Base-by-base conservation (phyloP, 1,284 basidiomycete species). In the Puccinia brachypodii region DNA sequence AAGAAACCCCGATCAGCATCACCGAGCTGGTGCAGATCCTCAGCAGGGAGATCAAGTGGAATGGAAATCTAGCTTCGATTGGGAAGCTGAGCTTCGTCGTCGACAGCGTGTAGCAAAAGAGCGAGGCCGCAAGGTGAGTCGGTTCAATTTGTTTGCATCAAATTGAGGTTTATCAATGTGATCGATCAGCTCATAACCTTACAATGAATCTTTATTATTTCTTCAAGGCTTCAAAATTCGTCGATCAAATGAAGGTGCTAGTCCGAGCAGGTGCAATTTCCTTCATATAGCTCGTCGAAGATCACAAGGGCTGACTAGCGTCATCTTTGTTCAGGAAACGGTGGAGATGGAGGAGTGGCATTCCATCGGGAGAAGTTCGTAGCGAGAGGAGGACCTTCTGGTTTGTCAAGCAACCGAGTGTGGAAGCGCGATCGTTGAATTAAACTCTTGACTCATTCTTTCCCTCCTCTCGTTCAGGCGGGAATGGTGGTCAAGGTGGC, bases 401-500 rank as follows among this genome's bases (percentile, higher is more conserved):
- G 66, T 91, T 90, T 85, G 95, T 94, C 31, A 93, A 94, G 0
- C 11, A 53, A 38, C 28, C 25, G 40, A 60, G 2, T 14, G 47
- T 19, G 16, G 13, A 25, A 76, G 16, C 69, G 66, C n/a, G 66
- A 44, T 13, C n/a, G 91, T 92, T 82, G 92, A 93, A 87, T 93
- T 92, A 85, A 93, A 89, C 87, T n/a, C n/a, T n/a, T 90, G 90
- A 82, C 90, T 91, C 0, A 90, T 91, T 83, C 94, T 93, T 94
- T 0, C n/a, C n/a, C 93, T 33, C 25, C 19, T 50, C 58, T 31
- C 44, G 31, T 66, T 1, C 93, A 13, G 95, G 95, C 0, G 95
- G 95, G 0, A 92, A 93, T 83, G 95, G 96, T 25, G 95, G 94
- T 0, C 89, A 90, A 68, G 96, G 95, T 36, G 94, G 93, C 0